phyloP scores from a whole-genome alignment of 371 early-diverging fungal genomes.

The Smittium culicis region DNA sequence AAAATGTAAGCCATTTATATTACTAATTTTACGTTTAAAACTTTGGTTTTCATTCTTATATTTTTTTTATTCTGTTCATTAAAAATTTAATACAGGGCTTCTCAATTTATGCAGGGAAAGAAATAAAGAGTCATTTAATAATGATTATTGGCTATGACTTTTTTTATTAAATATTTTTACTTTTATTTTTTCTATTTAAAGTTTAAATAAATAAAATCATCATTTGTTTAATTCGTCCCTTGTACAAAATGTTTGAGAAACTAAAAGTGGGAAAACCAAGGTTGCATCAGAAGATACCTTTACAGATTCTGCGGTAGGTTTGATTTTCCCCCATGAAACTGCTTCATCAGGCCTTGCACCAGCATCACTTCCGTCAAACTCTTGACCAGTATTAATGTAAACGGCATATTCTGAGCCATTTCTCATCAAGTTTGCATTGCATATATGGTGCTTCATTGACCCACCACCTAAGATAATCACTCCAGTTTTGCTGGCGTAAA shows the following conservation, averaged over 20 bases:
- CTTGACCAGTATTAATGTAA: slow-evolving; percentile 96
- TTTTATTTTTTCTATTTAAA: no score
- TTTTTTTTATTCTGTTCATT: no score
- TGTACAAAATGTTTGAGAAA: slow-evolving; percentile 82
- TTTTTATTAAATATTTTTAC: no score
- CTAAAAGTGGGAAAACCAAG: slow-evolving; percentile 88
- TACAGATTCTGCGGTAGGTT: slow-evolving; percentile 63
- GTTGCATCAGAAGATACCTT: slow-evolving; percentile 97
- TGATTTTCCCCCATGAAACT: slow-evolving; percentile 99
- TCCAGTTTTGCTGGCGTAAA: slow-evolving; percentile 91
- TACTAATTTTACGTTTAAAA: no score
- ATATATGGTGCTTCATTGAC: slow-evolving; percentile 98
- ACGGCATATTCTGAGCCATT: slow-evolving; percentile 99
- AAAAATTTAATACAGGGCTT: no score
- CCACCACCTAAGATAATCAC: slow-evolving; percentile 98
- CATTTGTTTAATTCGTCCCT: no score
- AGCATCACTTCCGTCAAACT: slow-evolving; percentile 99
- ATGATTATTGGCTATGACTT: no score
- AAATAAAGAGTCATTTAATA: no score
- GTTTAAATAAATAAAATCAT: no score
- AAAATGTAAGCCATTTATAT: slow-evolving; percentile 13
- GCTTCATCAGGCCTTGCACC: slow-evolving; percentile 99
- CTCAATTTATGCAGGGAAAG: no score
- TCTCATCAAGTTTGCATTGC: slow-evolving; percentile 99
- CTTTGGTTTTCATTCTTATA: no score